These are phyloP conservation scores for Sistotremastrum niveocremeum DNA, from an alignment of 768 basidiomycete species.

Conservation along the genomic window DNA sequence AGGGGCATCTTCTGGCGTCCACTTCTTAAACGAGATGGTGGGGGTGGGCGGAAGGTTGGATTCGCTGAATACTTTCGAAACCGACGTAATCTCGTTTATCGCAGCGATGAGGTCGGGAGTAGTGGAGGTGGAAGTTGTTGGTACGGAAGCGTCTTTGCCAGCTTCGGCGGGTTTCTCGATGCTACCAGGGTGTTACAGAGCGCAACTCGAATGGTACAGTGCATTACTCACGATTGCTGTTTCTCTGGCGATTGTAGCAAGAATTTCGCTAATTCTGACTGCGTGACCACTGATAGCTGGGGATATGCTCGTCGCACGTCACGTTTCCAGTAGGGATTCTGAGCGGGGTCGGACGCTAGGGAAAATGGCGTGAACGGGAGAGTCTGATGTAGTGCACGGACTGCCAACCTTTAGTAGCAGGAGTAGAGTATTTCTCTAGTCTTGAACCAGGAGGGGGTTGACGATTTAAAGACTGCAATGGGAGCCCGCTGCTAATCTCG, in stretches of 20 bases:
- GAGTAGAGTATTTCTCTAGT: conserved; percentile 74
- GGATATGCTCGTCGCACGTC: conserved; percentile 88
- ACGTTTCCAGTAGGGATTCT: conserved; percentile 94
- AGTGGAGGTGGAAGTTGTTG: conserved; percentile 25
- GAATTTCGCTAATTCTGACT: conserved; percentile 65
- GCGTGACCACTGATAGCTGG: conserved; percentile 81
- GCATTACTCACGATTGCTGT: conserved; percentile 41
- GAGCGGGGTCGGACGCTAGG: conserved; percentile 69
- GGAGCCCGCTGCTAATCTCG: conserved; percentile 83
- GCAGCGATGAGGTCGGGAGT: conserved; percentile 56
- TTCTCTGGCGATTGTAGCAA: conserved; percentile 64
- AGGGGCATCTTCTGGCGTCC: conserved; percentile 57
- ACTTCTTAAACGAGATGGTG: conserved; percentile 55
- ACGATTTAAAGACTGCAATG: conserved; percentile 56
- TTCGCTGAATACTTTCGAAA: conserved; percentile 44
- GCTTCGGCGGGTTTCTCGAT: conserved; percentile 38
- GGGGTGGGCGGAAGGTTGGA: conserved; percentile 60
- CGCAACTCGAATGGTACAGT: conserved; percentile 1
- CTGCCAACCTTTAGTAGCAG: conserved; percentile 68
- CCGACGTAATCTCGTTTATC: conserved; percentile 48
- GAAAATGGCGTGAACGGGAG: not conserved
- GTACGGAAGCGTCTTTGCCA: conserved; percentile 25
- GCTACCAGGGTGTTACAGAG: conserved; percentile 19
- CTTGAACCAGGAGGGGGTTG: conserved; percentile 83
- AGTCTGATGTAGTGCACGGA: too few relatives aligned